Evolutionary conservation across 2,329 filamentous ascomycete genomes (phyloP), one percentile per base, ranked within the genome.

Genomic region (Neobulgaria alba): DNA sequence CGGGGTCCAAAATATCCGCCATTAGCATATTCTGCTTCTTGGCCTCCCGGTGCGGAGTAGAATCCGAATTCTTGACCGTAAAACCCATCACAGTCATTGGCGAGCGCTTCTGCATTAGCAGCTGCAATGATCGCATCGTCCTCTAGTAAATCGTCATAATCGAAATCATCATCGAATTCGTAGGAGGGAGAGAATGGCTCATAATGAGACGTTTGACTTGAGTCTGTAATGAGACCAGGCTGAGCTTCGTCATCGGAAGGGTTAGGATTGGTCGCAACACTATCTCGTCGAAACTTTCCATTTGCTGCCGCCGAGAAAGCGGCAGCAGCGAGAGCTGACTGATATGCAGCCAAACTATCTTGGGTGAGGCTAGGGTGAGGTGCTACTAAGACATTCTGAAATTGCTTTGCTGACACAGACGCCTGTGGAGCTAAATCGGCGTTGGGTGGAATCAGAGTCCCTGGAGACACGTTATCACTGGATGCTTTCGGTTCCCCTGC

Each of bases 21-120:
- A 52, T 87, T 84, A 10, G 78, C 73, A 52, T 82, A 85, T 30
- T 60, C 63, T 0, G 62, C 58, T 33, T 63, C 59, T 9, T 64
- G 60, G 12, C 59, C 59, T 4, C 64, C 51, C 0, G 76, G 73
- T 1, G 71, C 68, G 1, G 89, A 87, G 60, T 95, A 98, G 61
- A 98, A 98, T 1, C 88, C 89, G 57, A 98, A 98, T 60, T 98
- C 92, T 52, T 88, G 82, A 0, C 92, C 92, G 57, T 98, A 98
- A 67, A 92, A 93, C 0, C 87, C 90, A 49, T 95, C 90, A 5
- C 82, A 82, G 56, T 98, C 92, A 51, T 87, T 89, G 33, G 92
- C 90, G 5, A 98, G 70, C 1, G 85, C 92, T 59, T 92, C 89
- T 1, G 90, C 89, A 53, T 98, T 98, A 4, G 92, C 92, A 43